Percentiles rank a stretch among this genome's conserved stretches.
Conservation (phyloP, 164 flowering plant genomes). For the Akebia trifoliata region DNA sequence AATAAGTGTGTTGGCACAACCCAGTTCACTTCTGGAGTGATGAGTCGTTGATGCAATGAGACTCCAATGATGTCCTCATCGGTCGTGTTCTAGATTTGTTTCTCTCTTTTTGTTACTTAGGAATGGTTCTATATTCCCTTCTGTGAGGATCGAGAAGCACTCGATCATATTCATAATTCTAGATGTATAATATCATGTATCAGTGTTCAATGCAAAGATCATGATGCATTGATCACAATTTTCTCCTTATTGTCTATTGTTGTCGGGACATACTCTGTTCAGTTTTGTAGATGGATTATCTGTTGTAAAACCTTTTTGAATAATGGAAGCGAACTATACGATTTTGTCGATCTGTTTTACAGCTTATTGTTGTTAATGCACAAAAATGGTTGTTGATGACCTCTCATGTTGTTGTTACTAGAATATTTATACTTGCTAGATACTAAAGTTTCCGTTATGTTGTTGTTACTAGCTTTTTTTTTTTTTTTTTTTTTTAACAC, state of each 20-base stretch:
- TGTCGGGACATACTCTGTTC: not conserved
- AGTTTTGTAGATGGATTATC: constrained; percentile 3
- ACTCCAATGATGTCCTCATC: no score
- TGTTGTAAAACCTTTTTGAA: constrained; percentile 14
- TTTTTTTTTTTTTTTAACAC: no score
- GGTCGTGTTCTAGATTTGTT: no score
- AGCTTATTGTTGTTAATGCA: not conserved
- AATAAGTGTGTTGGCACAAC: constrained; percentile 1
- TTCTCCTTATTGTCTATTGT: not conserved
- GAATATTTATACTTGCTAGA: no score
- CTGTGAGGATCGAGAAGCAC: not conserved
- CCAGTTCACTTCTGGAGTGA: not conserved
- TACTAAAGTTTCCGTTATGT: no score
- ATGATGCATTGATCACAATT: not conserved
- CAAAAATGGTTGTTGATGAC: not conserved
- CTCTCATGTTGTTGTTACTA: not conserved
- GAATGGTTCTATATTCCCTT: not conserved
- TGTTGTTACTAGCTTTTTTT: no score
- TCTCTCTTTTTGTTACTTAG: constrained; percentile 2
- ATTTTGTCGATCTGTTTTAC: constrained; percentile 11
- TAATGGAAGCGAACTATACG: constrained; percentile 12
- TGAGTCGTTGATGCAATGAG: no score
- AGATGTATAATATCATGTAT: constrained; percentile 2
- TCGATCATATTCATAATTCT: not conserved
- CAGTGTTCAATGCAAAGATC: constrained; percentile 7